Conservation (phyloP, 495 filamentous ascomycete genomes). For the Physcia stellaris region DNA sequence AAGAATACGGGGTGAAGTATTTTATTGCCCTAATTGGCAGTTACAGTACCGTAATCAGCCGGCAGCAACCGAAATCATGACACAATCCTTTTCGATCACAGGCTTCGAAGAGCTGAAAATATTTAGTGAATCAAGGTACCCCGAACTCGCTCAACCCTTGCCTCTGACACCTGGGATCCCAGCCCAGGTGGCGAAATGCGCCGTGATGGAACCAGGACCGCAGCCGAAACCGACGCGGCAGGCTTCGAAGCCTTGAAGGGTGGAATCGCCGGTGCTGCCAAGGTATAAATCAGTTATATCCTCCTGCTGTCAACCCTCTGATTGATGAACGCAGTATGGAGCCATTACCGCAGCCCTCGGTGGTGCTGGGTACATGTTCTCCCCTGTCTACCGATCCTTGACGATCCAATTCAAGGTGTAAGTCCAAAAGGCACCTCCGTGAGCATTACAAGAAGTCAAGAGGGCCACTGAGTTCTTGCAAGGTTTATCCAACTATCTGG, state of each 20-base stretch:
- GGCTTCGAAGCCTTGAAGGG: slow-evolving; percentile 49
- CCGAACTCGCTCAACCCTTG: no score
- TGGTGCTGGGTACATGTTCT: slow-evolving; percentile 40
- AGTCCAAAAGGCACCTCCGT: no score
- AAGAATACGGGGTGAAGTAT: no score
- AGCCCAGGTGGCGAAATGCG: no score
- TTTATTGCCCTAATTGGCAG: no score
- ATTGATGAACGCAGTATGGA: slow-evolving; percentile 37
- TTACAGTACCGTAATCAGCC: no score
- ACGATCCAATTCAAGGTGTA: slow-evolving; percentile 85
- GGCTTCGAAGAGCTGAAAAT: no score
- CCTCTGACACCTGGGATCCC: no score
- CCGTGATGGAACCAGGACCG: slow-evolving; percentile 1
- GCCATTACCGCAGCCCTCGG: slow-evolving; percentile 40
- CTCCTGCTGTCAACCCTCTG: not conserved
- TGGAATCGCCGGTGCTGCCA: slow-evolving; percentile 43
- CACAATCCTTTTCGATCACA: no score
- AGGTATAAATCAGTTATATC: slow-evolving; percentile 24
- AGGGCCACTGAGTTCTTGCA: slow-evolving; percentile 4
- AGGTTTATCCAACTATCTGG: slow-evolving; percentile 75
- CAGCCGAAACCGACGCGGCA: slow-evolving; percentile 39
- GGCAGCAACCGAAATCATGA: no score
- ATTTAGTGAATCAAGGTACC: no score
- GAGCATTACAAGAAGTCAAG: no score
- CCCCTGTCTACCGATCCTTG: slow-evolving; percentile 65